These are phyloP conservation scores for Fusarium sp. DNA, from an alignment of 2,329 filamentous ascomycete species.

Conservation along the genomic window DNA sequence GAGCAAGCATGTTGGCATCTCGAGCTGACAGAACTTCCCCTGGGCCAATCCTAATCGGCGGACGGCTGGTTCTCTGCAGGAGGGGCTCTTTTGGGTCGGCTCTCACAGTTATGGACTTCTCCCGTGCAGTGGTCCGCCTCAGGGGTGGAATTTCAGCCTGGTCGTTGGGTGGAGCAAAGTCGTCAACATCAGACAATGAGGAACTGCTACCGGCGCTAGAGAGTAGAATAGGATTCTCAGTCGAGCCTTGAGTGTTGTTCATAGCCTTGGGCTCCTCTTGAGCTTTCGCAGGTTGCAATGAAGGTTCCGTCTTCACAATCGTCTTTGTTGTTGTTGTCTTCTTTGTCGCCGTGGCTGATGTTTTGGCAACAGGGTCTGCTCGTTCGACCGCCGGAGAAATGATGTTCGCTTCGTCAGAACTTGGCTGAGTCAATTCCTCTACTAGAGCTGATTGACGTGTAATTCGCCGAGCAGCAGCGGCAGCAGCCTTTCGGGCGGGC, in stretches of 20 bases:
- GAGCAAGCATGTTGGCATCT: conserved; percentile 22
- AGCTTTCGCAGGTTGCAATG: background rate
- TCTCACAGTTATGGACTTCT: background rate
- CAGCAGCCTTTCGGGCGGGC: background rate
- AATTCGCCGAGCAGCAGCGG: background rate
- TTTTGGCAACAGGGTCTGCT: background rate
- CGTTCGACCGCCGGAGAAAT: background rate
- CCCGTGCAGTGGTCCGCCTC: background rate
- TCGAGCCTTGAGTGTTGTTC: background rate
- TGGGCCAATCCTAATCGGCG: background rate
- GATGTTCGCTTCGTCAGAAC: background rate
- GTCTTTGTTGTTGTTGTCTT: background rate
- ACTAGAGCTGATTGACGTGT: conserved; percentile 1
- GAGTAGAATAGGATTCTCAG: conserved; percentile 25
- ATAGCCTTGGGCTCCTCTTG: background rate
- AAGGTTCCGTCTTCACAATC: background rate
- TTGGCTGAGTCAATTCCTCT: background rate
- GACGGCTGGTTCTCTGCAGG: background rate
- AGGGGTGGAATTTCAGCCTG: background rate
- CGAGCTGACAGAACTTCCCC: conserved; percentile 13
- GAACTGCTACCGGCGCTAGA: conserved; percentile 33
- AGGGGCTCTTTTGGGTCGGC: background rate
- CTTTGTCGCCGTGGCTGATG: background rate
- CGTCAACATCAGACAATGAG: background rate
- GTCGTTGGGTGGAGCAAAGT: background rate